phyloP scores from a whole-genome alignment of 306 rosid species.

The Crataegus laevigata region DNA sequence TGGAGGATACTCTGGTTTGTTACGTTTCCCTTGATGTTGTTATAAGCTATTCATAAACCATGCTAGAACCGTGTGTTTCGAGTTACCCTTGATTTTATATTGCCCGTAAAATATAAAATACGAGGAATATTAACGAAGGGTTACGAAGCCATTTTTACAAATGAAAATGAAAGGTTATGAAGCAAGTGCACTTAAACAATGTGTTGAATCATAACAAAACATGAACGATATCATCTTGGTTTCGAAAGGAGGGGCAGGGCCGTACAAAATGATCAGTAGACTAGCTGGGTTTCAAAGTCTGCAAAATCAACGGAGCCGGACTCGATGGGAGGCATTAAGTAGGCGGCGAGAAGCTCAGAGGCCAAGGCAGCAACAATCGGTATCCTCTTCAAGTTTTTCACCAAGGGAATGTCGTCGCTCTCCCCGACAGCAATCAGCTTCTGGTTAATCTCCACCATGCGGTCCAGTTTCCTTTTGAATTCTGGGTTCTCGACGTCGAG shows the following conservation, averaged over 20 bases:
- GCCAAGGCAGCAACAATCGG: conserved; percentile 77
- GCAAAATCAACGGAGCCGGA: conserved; percentile 96
- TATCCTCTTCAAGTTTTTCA: conserved; percentile 91
- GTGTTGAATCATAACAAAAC: neutral
- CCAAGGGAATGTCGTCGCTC: conserved; percentile 46
- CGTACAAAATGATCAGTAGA: conserved; percentile 56
- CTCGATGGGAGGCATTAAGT: conserved; percentile 88
- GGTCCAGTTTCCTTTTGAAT: conserved; percentile 82
- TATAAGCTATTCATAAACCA: neutral
- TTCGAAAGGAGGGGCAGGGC: conserved; percentile 12
- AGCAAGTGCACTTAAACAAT: neutral
- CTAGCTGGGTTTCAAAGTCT: conserved; percentile 78
- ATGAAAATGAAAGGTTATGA: neutral
- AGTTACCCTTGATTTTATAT: no score
- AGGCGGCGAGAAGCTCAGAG: conserved; percentile 79
- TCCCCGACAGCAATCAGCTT: conserved; percentile 73
- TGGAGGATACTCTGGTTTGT: neutral
- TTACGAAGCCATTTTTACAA: neutral
- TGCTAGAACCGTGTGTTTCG: no score
- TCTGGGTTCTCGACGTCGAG: conserved; percentile 95
- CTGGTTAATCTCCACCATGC: conserved; percentile 79
- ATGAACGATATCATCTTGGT: neutral
- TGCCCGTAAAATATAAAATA: no score
- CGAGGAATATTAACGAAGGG: neutral
- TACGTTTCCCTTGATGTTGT: neutral